Percentiles rank a stretch among this genome's conserved stretches.
These are phyloP conservation scores for Blastomyces gilchristii DNA, from an alignment of 2,329 filamentous ascomycete species.

Conservation along the genomic window DNA sequence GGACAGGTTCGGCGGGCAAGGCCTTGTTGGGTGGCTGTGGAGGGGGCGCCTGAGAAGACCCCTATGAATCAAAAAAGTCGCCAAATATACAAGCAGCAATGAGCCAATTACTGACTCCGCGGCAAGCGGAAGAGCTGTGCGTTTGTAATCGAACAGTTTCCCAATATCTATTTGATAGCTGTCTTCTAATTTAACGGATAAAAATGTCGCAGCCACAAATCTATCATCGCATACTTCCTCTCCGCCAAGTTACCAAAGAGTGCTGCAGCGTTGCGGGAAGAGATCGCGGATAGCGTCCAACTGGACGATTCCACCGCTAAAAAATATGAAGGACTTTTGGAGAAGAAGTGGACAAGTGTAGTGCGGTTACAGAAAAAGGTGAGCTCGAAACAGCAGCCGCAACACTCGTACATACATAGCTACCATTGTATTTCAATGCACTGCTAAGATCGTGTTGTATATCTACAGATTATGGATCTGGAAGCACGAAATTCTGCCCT, in stretches of 20 bases:
- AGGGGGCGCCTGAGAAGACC: slow-evolving; percentile 7
- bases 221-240: slow-evolving; percentile 78
- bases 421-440: background rate
- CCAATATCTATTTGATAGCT: slow-evolving; percentile 11
- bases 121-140: slow-evolving; percentile 56
- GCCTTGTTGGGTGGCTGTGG: slow-evolving; percentile 8
- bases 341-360: slow-evolving; percentile 98
- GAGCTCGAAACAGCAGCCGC: slow-evolving; percentile 15
- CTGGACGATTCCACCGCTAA: slow-evolving; percentile 77
- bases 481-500: slow-evolving; percentile 63
- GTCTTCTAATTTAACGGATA: slow-evolving; percentile 12
- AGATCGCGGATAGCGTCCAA: slow-evolving; percentile 56
- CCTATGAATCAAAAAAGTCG: background rate
- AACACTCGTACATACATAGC: background rate
- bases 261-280: slow-evolving; percentile 62
- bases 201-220: slow-evolving; percentile 61
- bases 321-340: slow-evolving; percentile 86
- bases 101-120: slow-evolving; percentile 64
- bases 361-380: slow-evolving; percentile 94
- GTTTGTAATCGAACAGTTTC: slow-evolving; percentile 1
- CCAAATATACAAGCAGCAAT: slow-evolving; percentile 35
- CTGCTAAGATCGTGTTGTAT: slow-evolving; percentile 4
- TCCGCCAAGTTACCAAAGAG: slow-evolving; percentile 61
- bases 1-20: background rate
- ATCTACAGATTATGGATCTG: slow-evolving; percentile 74